These are phyloP conservation scores for Calamus simplicifolius DNA, from an alignment of 176 grass and related monocot genomes.

Conservation along the genomic window DNA sequence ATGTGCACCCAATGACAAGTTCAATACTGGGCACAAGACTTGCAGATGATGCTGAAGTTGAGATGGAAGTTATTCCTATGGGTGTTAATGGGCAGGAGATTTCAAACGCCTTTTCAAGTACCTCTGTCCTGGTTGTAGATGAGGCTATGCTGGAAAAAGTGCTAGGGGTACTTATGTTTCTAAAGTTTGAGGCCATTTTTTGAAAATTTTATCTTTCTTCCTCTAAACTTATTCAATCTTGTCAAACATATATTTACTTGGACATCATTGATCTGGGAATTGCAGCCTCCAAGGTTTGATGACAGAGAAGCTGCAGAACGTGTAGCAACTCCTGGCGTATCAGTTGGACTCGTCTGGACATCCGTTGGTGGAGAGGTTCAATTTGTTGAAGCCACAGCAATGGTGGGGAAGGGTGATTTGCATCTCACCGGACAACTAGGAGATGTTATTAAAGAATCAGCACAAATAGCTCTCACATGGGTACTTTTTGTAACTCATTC, in stretches of 20 bases:
- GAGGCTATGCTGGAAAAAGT: constrained; percentile 97
- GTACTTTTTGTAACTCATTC: constrained; percentile 20
- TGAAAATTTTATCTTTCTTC: neutral
- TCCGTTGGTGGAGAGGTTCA: constrained; percentile 89
- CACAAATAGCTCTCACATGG: constrained; percentile 96
- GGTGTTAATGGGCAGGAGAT: constrained; percentile 63
- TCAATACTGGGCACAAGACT: constrained; percentile 64
- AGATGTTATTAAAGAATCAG: constrained; percentile 99
- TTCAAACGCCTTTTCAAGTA: constrained; percentile 54
- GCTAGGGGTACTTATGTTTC: constrained; percentile 63
- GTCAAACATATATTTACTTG: constrained; percentile 6
- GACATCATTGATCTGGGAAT: constrained; percentile 7
- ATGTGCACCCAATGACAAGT: constrained; percentile 38
- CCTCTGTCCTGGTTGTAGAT: constrained; percentile 58
- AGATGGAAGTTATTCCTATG: constrained; percentile 99
- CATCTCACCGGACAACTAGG: constrained; percentile 97
- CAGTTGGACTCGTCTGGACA: constrained; percentile 95
- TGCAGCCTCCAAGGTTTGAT: constrained; percentile 92
- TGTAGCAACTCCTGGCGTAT: constrained; percentile 77
- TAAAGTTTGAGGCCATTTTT: neutral
- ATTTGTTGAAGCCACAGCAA: constrained; percentile 81
- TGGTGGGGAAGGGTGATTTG: constrained; percentile 98
- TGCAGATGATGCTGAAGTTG: constrained; percentile 64
- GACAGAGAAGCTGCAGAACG: constrained; percentile 81
- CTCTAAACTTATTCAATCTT: neutral